A percentile compares a stretch with the other conserved stretches of the same genome.
Evolutionary conservation across 2,329 filamentous ascomycete genomes (phyloP).

Genomic region (Ustulina deusta): DNA sequence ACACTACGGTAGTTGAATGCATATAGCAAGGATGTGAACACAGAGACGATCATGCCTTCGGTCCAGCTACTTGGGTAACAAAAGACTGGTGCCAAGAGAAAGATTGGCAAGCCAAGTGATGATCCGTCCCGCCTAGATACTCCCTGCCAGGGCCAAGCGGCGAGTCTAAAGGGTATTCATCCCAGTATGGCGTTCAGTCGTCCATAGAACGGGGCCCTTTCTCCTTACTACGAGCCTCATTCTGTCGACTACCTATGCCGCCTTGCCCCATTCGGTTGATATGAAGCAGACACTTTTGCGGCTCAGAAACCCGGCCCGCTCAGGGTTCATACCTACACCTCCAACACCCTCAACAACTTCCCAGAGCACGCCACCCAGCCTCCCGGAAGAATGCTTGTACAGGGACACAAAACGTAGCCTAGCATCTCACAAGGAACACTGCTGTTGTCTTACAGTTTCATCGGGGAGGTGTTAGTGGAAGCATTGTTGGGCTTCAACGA

Average conservation of each 20-base stretch:
- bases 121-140: constrained; percentile 26
- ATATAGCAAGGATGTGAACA: constrained; percentile 14
- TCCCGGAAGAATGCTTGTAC: constrained; percentile 16
- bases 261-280: constrained; percentile 18
- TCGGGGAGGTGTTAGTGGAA: constrained; percentile 28
- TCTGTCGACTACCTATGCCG: constrained; percentile 19
- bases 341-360: constrained; percentile 13
- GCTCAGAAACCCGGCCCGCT: constrained; percentile 21
- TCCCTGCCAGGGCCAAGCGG: constrained; percentile 22
- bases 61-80: constrained; percentile 30
- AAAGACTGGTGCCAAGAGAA: constrained; percentile 8
- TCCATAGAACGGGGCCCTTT: constrained; percentile 22
- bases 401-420: constrained; percentile 27
- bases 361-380: constrained; percentile 23
- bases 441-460: constrained; percentile 30
- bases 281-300: constrained; percentile 20
- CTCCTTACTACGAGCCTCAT: constrained; percentile 27
- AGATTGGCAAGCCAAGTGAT: constrained; percentile 15
- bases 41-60: constrained; percentile 16
- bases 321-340: constrained; percentile 19
- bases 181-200: constrained; percentile 19
- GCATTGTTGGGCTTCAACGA: constrained; percentile 40
- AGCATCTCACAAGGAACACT: constrained; percentile 15
- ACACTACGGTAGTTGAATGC: constrained; percentile 14
- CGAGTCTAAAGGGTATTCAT: constrained; percentile 7